phyloP scores from a whole-genome alignment of 2,329 filamentous ascomycete genomes.

The Geosmithia flava region DNA sequence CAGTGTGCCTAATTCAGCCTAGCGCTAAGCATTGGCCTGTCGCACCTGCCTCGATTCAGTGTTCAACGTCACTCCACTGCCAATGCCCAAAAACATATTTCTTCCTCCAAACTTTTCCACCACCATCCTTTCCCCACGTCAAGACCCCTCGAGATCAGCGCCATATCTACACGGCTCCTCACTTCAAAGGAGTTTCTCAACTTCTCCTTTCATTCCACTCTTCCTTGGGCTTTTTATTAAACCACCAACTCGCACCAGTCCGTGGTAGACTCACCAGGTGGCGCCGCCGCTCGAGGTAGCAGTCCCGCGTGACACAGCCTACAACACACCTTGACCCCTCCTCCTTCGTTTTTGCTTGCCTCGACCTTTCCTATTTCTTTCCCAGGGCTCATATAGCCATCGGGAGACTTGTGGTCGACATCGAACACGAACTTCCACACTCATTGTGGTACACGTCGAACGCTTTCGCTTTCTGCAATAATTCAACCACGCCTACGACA shows the following conservation, averaged over 20 bases:
- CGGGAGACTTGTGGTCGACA: not conserved
- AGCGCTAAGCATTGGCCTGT: not conserved
- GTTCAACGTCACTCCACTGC: constrained; percentile 1
- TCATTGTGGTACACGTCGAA: too few species aligned
- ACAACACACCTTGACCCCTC: not conserved
- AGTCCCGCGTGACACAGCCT: not conserved
- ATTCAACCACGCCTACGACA: not conserved
- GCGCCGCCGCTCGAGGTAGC: not conserved
- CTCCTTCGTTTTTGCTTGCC: not conserved
- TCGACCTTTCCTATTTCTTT: not conserved
- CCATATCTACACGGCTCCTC: not conserved
- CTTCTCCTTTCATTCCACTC: not conserved
- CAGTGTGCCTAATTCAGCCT: not conserved
- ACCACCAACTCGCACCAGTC: not conserved
- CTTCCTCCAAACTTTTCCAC: not conserved
- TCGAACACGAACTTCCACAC: not conserved
- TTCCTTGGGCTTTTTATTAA: not conserved
- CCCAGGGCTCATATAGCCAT: too few species aligned
- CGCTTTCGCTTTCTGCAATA: not conserved
- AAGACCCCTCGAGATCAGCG: not conserved
- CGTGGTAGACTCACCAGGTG: not conserved
- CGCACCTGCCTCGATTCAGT: not conserved
- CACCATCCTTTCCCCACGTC: not conserved
- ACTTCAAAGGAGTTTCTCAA: not conserved
- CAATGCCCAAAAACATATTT: not conserved